phyloP scores from a whole-genome alignment of 495 filamentous ascomycete genomes.

The Achaetomiella virescens region DNA sequence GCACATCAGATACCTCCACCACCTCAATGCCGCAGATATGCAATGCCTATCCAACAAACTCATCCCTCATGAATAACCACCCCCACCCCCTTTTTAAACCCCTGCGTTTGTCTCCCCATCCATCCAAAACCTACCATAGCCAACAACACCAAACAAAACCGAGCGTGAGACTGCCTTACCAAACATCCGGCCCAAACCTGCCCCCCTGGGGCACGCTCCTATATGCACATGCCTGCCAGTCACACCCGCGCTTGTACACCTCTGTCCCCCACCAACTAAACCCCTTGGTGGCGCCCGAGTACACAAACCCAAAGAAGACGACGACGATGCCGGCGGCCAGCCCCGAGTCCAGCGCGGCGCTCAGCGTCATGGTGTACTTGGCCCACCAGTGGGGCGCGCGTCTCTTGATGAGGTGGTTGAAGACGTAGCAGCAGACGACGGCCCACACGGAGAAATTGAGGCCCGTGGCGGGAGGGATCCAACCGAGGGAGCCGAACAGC shows the following conservation, averaged over 20 bases:
- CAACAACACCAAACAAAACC: too few species aligned
- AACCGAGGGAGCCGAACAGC: constrained; percentile 64
- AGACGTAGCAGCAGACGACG: constrained; percentile 73
- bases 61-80: too few species aligned
- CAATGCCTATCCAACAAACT: too few species aligned
- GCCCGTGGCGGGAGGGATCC: constrained; percentile 82
- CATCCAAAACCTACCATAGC: too few species aligned
- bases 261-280: constrained; percentile 76
- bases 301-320: constrained; percentile 76
- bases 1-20: too few species aligned
- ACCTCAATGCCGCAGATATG: too few species aligned
- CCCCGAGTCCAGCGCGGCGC: constrained; percentile 74
- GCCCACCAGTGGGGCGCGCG: constrained; percentile 70
- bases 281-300: constrained; percentile 57
- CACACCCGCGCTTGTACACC: constrained; percentile 59
- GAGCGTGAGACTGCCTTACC: too few species aligned
- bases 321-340: constrained; percentile 72
- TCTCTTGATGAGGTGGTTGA: constrained; percentile 67
- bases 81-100: too few species aligned
- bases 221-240: constrained; percentile 60
- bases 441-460: constrained; percentile 81
- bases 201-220: constrained; percentile 45
- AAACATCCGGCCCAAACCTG: constrained; percentile 52
- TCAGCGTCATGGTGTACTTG: constrained; percentile 85
- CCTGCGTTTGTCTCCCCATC: too few species aligned